phyloP scores from a whole-genome alignment of 495 filamentous ascomycete species.

The Bathelium albidoporum region DNA sequence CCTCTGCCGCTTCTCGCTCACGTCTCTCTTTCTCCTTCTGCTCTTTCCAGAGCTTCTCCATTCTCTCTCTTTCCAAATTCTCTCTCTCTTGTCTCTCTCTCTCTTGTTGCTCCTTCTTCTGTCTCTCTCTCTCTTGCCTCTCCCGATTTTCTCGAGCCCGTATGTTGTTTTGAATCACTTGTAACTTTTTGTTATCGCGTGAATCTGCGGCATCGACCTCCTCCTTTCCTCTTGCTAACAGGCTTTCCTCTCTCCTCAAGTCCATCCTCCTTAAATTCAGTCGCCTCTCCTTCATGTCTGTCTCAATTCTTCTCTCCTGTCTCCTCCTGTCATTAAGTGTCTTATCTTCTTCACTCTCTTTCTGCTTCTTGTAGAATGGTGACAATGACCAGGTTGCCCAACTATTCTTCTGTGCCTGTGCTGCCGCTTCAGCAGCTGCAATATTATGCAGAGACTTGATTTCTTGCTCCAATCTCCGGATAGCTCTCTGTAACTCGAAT shows the following conservation, averaged over 20 bases:
- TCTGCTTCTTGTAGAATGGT: constrained; percentile 15
- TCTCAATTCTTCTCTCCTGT: constrained; percentile 26
- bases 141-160: constrained; percentile 9
- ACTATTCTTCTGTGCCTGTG: constrained; percentile 25
- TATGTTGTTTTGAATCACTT: constrained; percentile 8
- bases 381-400: constrained; percentile 25
- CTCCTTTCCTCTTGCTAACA: constrained; percentile 13
- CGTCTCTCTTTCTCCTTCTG: constrained; percentile 8
- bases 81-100: constrained; percentile 7
- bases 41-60: constrained; percentile 8
- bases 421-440: constrained; percentile 15
- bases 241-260: constrained; percentile 15
- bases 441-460: constrained; percentile 19
- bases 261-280: constrained; percentile 16
- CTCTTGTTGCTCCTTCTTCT: constrained; percentile 15
- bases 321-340: constrained; percentile 22
- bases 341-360: constrained; percentile 27
- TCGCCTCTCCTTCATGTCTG: constrained; percentile 25
- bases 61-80: neutral
- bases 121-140: constrained; percentile 13
- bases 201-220: constrained; percentile 13
- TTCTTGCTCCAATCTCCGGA: constrained; percentile 20
- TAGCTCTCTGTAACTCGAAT: constrained; percentile 15
- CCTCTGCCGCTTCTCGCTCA: constrained; percentile 1
- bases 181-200: constrained; percentile 12